Conservation (phyloP, 1,284 basidiomycete genomes). For the Blastosporella zonata region DNA sequence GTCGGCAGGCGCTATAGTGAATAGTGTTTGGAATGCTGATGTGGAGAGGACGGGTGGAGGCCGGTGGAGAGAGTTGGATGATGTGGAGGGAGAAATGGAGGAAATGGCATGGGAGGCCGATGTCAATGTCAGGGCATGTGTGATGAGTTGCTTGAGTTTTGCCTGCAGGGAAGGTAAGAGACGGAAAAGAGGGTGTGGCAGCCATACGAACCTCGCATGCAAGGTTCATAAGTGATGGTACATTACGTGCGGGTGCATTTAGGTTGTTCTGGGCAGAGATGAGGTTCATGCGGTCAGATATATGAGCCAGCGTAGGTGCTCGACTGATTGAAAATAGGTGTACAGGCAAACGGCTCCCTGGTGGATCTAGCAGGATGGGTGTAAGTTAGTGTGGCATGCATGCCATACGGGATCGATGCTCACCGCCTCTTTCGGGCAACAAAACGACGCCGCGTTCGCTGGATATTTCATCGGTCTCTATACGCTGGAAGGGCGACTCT, state of each 20-base stretch:
- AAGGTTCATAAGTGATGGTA: conserved; percentile 67
- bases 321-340: conserved; percentile 68
- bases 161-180: conserved; percentile 41
- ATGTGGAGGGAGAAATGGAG: conserved; percentile 66
- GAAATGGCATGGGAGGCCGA: conserved; percentile 72
- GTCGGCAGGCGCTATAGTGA: conserved; percentile 73
- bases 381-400: background rate
- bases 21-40: conserved; percentile 70
- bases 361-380: conserved; percentile 45
- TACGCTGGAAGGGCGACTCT: conserved; percentile 41
- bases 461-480: conserved; percentile 62
- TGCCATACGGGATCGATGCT: background rate
- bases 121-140: conserved; percentile 72
- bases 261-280: conserved; percentile 77
- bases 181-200: background rate
- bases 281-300: conserved; percentile 74
- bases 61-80: conserved; percentile 38
- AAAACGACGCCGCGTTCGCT: conserved; percentile 66
- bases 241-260: conserved; percentile 54
- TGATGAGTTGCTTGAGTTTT: conserved; percentile 78
- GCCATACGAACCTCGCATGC: conserved; percentile 62
- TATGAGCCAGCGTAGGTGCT: conserved; percentile 71
- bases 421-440: conserved; percentile 56
- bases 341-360: conserved; percentile 67
- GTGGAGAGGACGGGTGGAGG: conserved; percentile 52